Base-by-base conservation (phyloP, 768 basidiomycete genomes). In the Exsudoporus frostii region DNA sequence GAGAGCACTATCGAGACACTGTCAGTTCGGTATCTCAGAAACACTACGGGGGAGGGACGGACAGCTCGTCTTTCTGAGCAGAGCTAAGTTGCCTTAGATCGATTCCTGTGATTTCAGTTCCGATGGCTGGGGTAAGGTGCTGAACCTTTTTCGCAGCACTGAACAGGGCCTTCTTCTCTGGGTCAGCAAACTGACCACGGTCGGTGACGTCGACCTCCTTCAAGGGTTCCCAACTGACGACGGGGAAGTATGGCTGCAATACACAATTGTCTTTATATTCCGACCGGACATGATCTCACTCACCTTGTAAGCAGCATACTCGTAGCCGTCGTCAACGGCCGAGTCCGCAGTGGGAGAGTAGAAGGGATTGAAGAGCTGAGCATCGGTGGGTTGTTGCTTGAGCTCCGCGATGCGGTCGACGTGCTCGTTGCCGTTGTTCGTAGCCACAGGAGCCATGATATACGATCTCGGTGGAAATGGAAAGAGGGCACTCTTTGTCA, bases 11-110 rank as follows among this genome's bases (percentile, higher is more conserved):
- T 22, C 54, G 27, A 48, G 20, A 56, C 25, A 10, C 48, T 39
- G 30, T 60, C 39, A 62, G 49, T 51, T 43, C n/a, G n/a, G 38
- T 42, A 24, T n/a, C 17, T 29, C 39, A 13, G 44, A 47, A 29
- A 13, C 1, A 20, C 13, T 1, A 11, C n/a, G 24, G 27, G 19
- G 7, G 20, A 45, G 19, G 25, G 34, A 69, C 82, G 58, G 58
- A 89, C 87, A 91, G 75, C 62, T 92, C 90, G 62, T 92, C 87
- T 71, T 88, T 91, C 68, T 92, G 88, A 27, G 71, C 53, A 51
- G 78, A 73, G 3, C 83, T 76, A 9, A 91, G 74, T 61, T 87
- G 82, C 51, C 84, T 76, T 24, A 92, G 76, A 69, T 92, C 88
- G 56, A 92, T 73, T 7, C 89, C 90, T 5, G 71, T 65, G 43